These are phyloP conservation scores for Phyllosticta citrichinensis DNA, from an alignment of 2,329 filamentous ascomycete genomes.

Conservation along the genomic window DNA sequence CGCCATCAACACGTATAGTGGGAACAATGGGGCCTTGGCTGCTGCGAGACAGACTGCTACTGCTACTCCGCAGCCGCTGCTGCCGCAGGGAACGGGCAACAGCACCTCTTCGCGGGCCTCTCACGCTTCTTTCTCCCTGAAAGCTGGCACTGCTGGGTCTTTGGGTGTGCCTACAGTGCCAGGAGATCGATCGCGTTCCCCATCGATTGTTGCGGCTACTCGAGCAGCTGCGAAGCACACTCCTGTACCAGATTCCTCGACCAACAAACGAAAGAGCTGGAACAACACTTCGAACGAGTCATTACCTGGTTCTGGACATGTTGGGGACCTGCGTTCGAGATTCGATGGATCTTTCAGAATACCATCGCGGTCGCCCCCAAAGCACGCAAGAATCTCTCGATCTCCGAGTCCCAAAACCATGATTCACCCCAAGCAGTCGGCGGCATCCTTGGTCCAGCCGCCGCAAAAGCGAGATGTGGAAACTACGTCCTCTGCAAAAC, in stretches of 20 bases:
- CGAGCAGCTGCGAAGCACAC: slow-evolving; percentile 53
- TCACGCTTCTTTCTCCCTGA: neutral
- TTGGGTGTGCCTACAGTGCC: slow-evolving; percentile 21
- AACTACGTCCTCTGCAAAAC: neutral
- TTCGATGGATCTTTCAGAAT: neutral
- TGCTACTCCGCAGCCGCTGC: slow-evolving; percentile 5
- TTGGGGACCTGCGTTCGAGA: neutral
- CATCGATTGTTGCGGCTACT: slow-evolving; percentile 53
- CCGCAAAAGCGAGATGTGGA: slow-evolving; percentile 47
- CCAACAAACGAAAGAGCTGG: neutral
- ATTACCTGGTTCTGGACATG: neutral
- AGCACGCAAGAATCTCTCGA: neutral
- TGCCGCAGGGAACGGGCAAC: slow-evolving; percentile 5
- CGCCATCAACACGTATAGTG: slow-evolving; percentile 28
- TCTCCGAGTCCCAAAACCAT: neutral
- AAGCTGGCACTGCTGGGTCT: slow-evolving; percentile 19
- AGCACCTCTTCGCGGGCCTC: slow-evolving; percentile 1
- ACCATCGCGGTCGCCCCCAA: neutral
- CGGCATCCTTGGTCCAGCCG: slow-evolving; percentile 55
- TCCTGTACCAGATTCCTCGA: slow-evolving; percentile 24
- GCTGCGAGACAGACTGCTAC: slow-evolving; percentile 23
- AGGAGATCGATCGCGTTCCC: slow-evolving; percentile 35
- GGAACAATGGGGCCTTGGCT: slow-evolving; percentile 33
- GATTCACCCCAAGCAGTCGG: slow-evolving; percentile 44
- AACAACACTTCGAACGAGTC: neutral